Percentiles rank a stretch among this genome's conserved stretches.
Evolutionary conservation across 768 basidiomycete species (phyloP).

Genomic region (Rhodotorula babjevae): DNA sequence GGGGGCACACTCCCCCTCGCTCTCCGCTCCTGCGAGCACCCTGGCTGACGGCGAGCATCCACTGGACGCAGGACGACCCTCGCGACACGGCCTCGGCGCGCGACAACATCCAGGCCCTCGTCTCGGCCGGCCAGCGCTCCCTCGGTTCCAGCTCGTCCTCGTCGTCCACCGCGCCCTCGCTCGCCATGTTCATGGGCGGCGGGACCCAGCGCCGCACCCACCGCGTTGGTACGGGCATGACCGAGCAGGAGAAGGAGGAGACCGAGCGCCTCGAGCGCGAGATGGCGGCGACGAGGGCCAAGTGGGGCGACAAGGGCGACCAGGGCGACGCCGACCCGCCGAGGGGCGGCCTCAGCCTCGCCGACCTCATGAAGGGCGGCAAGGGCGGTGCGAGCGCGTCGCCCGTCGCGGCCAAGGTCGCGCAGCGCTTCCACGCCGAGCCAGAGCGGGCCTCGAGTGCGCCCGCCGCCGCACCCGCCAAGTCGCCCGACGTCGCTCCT

Average conservation of each 20-base stretch:
- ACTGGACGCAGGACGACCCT: slow-evolving; percentile 11
- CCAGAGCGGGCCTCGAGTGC: not conserved
- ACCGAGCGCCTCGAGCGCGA: slow-evolving; percentile 30
- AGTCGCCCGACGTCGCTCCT: not conserved
- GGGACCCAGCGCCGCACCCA: slow-evolving; percentile 7
- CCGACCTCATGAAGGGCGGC: slow-evolving; percentile 17
- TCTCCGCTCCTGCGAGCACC: not conserved
- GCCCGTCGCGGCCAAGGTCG: slow-evolving; percentile 25
- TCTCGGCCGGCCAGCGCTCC: not conserved
- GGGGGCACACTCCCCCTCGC: not conserved
- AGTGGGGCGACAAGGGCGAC: slow-evolving; percentile 26
- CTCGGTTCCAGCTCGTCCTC: not conserved
- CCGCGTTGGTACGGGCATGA: slow-evolving; percentile 20
- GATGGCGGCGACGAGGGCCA: slow-evolving; percentile 24
- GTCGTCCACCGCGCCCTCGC: slow-evolving; percentile 19
- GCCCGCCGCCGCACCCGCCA: not conserved
- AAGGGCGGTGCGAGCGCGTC: not conserved
- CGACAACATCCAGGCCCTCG: slow-evolving; percentile 32
- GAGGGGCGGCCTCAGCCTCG: slow-evolving; percentile 20
- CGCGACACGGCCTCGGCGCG: slow-evolving; percentile 28
- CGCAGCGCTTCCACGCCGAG: slow-evolving; percentile 5
- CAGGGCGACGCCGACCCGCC: not conserved
- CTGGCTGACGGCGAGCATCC: too few relatives aligned
- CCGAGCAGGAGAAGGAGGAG: slow-evolving; percentile 24
- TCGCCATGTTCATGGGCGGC: slow-evolving; percentile 37